phyloP scores from a whole-genome alignment of 345 rosid genomes.

The Hibiscus mutabilis region DNA sequence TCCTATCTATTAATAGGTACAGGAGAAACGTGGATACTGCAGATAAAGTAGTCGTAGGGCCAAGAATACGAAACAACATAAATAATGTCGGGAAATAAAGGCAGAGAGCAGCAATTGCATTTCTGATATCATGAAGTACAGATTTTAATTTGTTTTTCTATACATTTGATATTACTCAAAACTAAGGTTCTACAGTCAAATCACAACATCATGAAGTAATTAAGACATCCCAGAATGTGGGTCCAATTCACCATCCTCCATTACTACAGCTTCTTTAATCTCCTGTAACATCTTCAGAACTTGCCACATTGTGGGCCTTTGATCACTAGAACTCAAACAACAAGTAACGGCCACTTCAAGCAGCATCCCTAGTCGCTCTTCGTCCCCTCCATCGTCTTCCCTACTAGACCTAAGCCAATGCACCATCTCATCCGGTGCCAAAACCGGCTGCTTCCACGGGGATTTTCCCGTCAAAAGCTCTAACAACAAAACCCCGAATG shows the following conservation, averaged over 20 bases:
- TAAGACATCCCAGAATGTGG: conserved; percentile 24
- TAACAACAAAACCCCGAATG: conserved; percentile 66
- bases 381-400: conserved; percentile 49
- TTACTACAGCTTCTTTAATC: conserved; percentile 60
- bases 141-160: background rate
- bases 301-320: conserved; percentile 97
- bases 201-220: background rate
- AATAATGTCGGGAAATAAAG: background rate
- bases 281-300: conserved; percentile 89
- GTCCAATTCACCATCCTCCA: conserved; percentile 52
- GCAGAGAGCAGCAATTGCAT: no score
- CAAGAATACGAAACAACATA: background rate
- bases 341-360: conserved; percentile 75
- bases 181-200: background rate
- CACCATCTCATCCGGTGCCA: conserved; percentile 31
- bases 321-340: conserved; percentile 57
- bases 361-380: conserved; percentile 60
- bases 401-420: conserved; percentile 52
- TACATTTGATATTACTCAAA: background rate
- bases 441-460: conserved; percentile 52
- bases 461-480: conserved; percentile 74
- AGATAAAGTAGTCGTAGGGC: background rate
- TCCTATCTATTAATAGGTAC: background rate
- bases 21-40: background rate
- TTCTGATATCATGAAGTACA: background rate